Base-by-base conservation (phyloP, 1,284 basidiomycete genomes). In the Sporisorium sorghi region DNA sequence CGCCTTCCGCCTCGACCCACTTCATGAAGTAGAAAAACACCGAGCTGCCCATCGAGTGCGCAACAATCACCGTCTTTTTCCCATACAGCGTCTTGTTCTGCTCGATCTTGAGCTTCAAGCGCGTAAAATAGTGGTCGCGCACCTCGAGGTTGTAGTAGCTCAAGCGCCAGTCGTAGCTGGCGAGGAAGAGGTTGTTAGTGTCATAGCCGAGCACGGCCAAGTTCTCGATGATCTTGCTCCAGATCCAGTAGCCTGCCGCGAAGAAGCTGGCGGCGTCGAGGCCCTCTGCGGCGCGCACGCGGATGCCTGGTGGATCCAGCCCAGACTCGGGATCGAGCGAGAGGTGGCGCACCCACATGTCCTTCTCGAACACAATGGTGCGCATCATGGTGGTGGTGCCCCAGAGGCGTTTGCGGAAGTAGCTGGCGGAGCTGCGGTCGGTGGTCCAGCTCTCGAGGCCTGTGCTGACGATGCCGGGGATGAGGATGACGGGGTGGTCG, bases 51-150 rank as follows among this genome's bases (percentile, higher is more conserved):
- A 88, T 86, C 62, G 86, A 87, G 58, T 98, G 95, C 24, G 92
- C 91, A 19, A 91, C 90, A 48, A 99, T 86, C 1, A 97, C 95
- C 3, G 91, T 90, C 84, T 94, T 97, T 84, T 90, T 90, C 14
- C 88, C 88, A 70, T 91, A 90, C 11, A 91, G 88, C 61, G 86
- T 87, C 76, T 89, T 90, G 83, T 95, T 90, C 47, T 90, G 87
- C 85, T 99, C 96, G 51, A 98, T 92, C 5, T 89, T 91, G 8
- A 87, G 82, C 86, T 97, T 97, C 51, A 99, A 87, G 60, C 89
- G 90, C 0, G 92, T 93, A 81, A 97, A 98, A 85, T 95, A 98
- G 4, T 90, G 90, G 84, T 99, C 97, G 32, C 97, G 89, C 73
- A 91, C 52, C 51, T 99, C 94, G 52, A 88, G 86, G 81, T 99